Conservation (phyloP, 169 alveolate genomes). For the Eimeria acervulina region DNA sequence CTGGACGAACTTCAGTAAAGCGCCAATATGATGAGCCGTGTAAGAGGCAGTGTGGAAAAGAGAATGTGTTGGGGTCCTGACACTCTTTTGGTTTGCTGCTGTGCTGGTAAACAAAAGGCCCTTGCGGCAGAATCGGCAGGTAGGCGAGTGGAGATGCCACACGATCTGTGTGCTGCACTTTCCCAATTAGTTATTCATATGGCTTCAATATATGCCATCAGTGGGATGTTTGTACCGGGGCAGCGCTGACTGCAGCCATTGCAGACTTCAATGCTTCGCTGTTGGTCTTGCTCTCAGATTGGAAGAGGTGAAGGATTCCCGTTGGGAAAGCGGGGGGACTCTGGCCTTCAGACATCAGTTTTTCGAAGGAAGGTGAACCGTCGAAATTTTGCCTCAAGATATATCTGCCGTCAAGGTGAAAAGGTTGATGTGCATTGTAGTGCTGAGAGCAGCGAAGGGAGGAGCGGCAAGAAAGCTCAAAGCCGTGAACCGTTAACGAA, state of each 20-base stretch:
- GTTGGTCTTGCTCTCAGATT: not conserved
- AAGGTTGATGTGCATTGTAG: not conserved
- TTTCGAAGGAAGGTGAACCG: conserved; percentile 20
- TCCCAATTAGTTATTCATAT: not conserved
- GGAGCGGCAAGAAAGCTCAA: conserved; percentile 61
- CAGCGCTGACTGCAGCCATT: conserved; percentile 38
- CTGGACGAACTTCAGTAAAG: conserved; percentile 50
- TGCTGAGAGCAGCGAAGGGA: conserved; percentile 74
- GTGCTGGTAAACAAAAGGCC: not conserved
- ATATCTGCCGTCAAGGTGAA: conserved; percentile 57
- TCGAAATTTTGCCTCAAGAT: not conserved
- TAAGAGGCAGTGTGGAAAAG: conserved; percentile 57
- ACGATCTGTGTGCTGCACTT: conserved; percentile 21
- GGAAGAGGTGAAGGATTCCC: conserved; percentile 13
- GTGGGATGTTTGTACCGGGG: conserved; percentile 35
- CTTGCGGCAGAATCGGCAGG: conserved; percentile 38
- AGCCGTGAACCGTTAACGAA: conserved; percentile 66
- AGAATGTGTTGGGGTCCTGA: not conserved
- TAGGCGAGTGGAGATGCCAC: conserved; percentile 64
- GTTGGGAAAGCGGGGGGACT: not conserved
- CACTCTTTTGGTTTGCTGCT: conserved; percentile 7
- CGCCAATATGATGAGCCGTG: conserved; percentile 59
- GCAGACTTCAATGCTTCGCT: conserved; percentile 39
- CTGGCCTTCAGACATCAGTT: not conserved
- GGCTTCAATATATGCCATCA: not conserved